phyloP scores from a whole-genome alignment of 768 basidiomycete genomes.

The Pisolithus microcarpus region DNA sequence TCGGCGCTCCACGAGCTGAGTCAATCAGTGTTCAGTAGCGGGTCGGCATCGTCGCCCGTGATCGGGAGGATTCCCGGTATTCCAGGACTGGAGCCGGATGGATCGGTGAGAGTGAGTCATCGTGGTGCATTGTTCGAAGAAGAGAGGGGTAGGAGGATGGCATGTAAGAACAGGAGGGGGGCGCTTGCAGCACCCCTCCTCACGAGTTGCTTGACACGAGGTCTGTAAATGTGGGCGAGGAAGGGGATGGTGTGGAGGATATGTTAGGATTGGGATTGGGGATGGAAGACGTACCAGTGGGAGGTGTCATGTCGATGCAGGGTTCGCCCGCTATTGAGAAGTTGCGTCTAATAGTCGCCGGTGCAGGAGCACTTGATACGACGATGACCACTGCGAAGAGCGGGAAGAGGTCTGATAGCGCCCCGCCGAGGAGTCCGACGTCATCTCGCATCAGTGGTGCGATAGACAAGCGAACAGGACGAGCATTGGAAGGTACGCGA shows the following conservation, averaged over 20 bases:
- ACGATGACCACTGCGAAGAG: not conserved
- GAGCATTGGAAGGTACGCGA: no score
- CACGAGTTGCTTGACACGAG: no score
- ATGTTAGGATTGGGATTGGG: conserved; percentile 7
- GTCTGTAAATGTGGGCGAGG: no score
- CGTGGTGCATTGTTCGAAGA: not conserved
- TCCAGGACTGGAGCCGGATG: not conserved
- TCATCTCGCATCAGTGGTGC: no score
- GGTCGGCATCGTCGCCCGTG: not conserved
- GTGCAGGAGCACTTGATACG: conserved; percentile 1
- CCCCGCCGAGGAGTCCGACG: conserved; percentile 11
- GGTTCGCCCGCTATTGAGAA: conserved; percentile 13
- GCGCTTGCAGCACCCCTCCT: no score
- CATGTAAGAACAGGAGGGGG: no score
- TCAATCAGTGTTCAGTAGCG: conserved; percentile 20
- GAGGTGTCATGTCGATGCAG: conserved; percentile 4
- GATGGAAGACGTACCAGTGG: conserved; percentile 16
- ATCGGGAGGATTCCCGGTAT: not conserved
- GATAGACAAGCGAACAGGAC: no score
- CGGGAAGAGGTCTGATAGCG: conserved; percentile 23
- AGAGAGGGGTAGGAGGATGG: no score
- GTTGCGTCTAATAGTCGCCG: conserved; percentile 13
- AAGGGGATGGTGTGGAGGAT: not conserved
- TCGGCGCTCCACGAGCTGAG: conserved; percentile 16
- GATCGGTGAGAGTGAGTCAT: not conserved